These are phyloP conservation scores for Annona cherimola DNA, from an alignment of 164 flowering plant species.

Conservation along the genomic window DNA sequence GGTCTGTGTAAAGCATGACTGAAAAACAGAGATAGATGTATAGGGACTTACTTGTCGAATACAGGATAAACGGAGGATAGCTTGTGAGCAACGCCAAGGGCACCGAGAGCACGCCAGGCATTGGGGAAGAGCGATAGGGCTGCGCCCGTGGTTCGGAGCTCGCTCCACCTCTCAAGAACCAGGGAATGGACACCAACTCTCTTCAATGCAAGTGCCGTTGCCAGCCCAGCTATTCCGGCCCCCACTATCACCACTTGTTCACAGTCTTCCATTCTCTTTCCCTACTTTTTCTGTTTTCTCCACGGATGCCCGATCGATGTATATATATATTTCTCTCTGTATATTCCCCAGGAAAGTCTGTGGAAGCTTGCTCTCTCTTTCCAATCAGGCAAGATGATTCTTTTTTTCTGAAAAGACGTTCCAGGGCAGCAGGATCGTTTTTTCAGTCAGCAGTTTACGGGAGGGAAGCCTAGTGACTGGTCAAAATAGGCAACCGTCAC, in stretches of 20 bases:
- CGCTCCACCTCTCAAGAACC: slow-evolving; percentile 20
- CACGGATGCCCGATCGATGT: too few relatives aligned
- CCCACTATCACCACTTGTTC: slow-evolving; percentile 30
- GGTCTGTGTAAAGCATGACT: neutral
- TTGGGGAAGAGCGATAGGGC: slow-evolving; percentile 26
- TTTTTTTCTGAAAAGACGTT: too few relatives aligned
- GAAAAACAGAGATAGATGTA: neutral
- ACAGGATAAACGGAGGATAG: slow-evolving; percentile 27
- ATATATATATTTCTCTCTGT: too few relatives aligned
- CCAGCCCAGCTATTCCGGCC: slow-evolving; percentile 29
- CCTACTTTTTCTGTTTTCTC: too few relatives aligned
- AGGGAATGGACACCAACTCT: slow-evolving; percentile 14
- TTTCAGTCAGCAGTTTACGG: too few relatives aligned
- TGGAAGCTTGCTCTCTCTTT: too few relatives aligned
- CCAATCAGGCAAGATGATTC: too few relatives aligned
- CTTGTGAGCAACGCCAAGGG: slow-evolving; percentile 34
- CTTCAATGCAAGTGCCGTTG: slow-evolving; percentile 22
- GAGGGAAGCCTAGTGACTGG: too few relatives aligned
- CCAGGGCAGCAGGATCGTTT: too few relatives aligned
- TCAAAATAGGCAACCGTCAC: too few relatives aligned
- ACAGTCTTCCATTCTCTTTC: neutral
- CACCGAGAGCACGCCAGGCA: slow-evolving; percentile 36
- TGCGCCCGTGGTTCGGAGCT: slow-evolving; percentile 27
- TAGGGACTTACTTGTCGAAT: slow-evolving; percentile 15
- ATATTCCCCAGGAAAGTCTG: too few relatives aligned